Conservation (phyloP, 1,284 basidiomycete species). For the Calocybe gambosa region DNA sequence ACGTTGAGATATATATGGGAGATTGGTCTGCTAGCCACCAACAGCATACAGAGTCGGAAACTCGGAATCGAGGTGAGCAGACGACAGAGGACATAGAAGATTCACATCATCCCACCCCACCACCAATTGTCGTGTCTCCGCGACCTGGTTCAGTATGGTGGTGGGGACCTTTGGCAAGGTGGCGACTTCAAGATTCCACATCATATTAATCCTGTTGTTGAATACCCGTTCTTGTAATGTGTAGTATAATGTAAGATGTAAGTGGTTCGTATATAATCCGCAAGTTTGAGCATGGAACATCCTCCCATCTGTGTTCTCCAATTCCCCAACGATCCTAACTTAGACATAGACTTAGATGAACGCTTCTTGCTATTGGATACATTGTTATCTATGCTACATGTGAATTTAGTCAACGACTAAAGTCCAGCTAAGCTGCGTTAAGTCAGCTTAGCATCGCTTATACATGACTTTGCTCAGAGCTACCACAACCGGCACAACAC, state of each 20-base stretch:
- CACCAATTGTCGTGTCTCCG: conserved; percentile 7
- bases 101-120: conserved; percentile 6
- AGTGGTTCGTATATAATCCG: neutral
- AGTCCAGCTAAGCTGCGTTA: too few relatives aligned
- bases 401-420: too few relatives aligned
- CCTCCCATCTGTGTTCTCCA: too few relatives aligned
- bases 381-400: too few relatives aligned
- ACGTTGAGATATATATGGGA: conserved; percentile 11
- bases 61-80: neutral
- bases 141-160: conserved; percentile 53
- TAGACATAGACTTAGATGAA: too few relatives aligned
- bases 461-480: too few relatives aligned
- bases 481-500: too few relatives aligned
- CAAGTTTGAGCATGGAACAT: too few relatives aligned
- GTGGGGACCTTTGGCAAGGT: conserved; percentile 70
- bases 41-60: conserved; percentile 13
- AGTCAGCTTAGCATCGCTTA: too few relatives aligned
- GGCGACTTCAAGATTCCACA: conserved; percentile 72
- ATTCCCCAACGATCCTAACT: too few relatives aligned
- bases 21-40: conserved; percentile 4
- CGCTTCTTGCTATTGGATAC: too few relatives aligned
- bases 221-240: conserved; percentile 1
- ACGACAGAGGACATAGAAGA: neutral
- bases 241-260: conserved; percentile 1
- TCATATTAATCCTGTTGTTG: conserved; percentile 39